A percentile compares a stretch with the other conserved stretches of the same genome.
Evolutionary conservation across 73 alveolate genomes (phyloP).

Genomic region (Paramecium biaurelia): DNA sequence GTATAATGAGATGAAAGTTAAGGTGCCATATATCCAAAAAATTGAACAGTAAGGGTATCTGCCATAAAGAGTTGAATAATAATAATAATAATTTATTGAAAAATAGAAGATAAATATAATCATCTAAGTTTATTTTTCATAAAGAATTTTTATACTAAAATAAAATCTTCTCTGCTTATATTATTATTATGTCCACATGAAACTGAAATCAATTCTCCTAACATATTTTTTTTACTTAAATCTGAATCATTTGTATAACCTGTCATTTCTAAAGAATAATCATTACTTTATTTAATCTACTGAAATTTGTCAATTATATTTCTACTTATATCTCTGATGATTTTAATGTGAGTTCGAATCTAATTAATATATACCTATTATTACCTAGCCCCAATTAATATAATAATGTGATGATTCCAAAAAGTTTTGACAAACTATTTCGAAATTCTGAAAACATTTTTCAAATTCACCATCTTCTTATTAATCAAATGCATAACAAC

Average conservation of each 20-base stretch:
- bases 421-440: not conserved
- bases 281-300: not conserved
- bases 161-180: not conserved
- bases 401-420: not conserved
- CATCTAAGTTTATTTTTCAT: not conserved
- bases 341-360: not conserved
- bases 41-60: not conserved
- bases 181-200: not conserved
- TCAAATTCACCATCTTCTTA: not conserved
- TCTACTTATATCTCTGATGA: not conserved
- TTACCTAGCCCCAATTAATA: not conserved
- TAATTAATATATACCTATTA: not conserved
- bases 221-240: not conserved
- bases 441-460: not conserved
- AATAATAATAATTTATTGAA: not conserved
- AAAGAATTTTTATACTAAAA: not conserved
- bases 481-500: constrained; percentile 4
- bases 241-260: not conserved
- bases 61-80: not conserved
- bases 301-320: not conserved
- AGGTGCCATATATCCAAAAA: not conserved
- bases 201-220: not conserved
- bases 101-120: not conserved
- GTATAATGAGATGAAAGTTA: not conserved
- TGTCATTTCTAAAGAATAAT: not conserved